Base-by-base conservation (phyloP, 2,329 filamentous ascomycete genomes). In the Penicillium glabrum region DNA sequence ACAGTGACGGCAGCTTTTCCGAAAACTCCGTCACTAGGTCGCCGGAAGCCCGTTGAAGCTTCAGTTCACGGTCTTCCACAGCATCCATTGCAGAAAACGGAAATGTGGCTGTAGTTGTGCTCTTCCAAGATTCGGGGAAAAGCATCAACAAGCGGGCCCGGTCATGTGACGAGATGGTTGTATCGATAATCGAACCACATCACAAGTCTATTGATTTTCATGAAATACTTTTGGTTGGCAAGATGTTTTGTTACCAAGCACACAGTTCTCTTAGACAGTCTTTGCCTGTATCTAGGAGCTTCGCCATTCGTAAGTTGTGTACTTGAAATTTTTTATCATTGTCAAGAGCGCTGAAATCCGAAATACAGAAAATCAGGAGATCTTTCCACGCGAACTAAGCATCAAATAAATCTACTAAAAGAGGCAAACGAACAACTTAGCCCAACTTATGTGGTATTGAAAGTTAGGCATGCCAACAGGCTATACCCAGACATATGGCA, bases 41-140 rank as follows among this genome's bases (percentile, higher is more conserved):
- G 1, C 71, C 72, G 44, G 78, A 79, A 44, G 73, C 77, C 24
- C 77, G 74, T 63, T 80, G 78, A 7, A 80, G 71, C 55, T 79
- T 79, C 29, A 79, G 65, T 52, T 80, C 78, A 56, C 70, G 71
- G 58, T 77, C 76, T 29, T 77, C 75, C 5, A 71, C 63, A 26
- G 75, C 77, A 63, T 80, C 77, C 78, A 80, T 80, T 51, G 62
- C 59, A 54, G 21, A 31, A 35, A 23, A 19, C 35, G 19, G 35
- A 35, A 33, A 24, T 27, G n/a, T 57, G 51, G 52, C 48, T 53
- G 46, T 37, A 43, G 35, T 37, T 52, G 26, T 46, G 46, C 26
- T 60, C 49, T 53, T 46, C 46, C 19, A 49, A 50, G 52, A 54
- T 59, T 59, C 29, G 46, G 51, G 54, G 61, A 62, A 63, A 61